A percentile compares a stretch with the other conserved stretches of the same genome.
These are phyloP conservation scores for Amphicarpaea edgeworthii DNA, from an alignment of 306 rosid genomes.

Conservation along the genomic window DNA sequence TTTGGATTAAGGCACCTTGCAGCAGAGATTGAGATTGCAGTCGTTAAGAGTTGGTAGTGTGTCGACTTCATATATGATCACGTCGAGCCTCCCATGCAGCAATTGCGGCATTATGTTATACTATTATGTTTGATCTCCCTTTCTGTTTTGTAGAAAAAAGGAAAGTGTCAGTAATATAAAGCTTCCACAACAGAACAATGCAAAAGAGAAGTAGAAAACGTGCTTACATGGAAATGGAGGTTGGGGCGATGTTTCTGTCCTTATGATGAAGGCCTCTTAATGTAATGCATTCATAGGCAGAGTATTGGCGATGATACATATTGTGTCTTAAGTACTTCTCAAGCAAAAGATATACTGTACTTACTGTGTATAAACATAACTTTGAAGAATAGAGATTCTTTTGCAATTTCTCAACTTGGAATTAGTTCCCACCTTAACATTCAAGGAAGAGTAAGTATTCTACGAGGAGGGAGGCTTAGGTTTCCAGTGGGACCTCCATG, in stretches of 20 bases:
- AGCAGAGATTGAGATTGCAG: constrained; percentile 34
- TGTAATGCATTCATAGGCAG: neutral
- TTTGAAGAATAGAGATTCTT: constrained; percentile 28
- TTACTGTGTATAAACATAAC: neutral
- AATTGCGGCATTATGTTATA: constrained; percentile 31
- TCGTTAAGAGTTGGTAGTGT: constrained; percentile 32
- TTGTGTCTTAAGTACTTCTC: constrained; percentile 38
- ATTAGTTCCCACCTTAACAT: constrained; percentile 40
- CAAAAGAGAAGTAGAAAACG: neutral
- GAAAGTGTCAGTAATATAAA: too few species aligned
- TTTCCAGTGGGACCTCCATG: neutral
- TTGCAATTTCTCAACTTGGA: constrained; percentile 35
- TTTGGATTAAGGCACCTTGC: constrained; percentile 38
- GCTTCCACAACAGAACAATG: too few species aligned
- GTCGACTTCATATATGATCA: constrained; percentile 42
- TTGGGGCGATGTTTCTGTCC: neutral
- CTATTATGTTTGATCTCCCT: too few species aligned
- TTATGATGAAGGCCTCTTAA: constrained; percentile 23
- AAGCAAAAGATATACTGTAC: constrained; percentile 47
- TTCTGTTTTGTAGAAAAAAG: too few species aligned
- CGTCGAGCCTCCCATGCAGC: constrained; percentile 52
- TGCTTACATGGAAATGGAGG: constrained; percentile 41
- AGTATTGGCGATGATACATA: neutral
- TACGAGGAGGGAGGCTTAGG: neutral
- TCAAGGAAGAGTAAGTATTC: constrained; percentile 45